Base-by-base conservation (phyloP, 441 rosid species). In the Eutrema salsugineum region DNA sequence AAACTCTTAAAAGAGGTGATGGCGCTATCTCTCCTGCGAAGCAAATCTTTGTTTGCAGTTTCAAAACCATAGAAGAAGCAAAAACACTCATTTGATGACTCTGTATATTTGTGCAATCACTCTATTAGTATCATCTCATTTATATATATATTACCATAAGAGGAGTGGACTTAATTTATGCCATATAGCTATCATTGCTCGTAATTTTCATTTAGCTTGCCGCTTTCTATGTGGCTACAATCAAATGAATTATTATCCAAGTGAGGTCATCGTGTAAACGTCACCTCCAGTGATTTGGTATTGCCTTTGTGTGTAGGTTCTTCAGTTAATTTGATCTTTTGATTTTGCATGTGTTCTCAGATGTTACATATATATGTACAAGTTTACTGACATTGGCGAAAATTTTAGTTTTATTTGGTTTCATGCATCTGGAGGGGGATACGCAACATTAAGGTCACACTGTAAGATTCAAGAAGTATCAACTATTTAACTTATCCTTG, bases 11-110 rank as follows among this genome's bases (percentile, higher is more conserved):
- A 36, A 65, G 55, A 62, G 24, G 44, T 64, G 84, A 77, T 83
- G 85, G 84, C 75, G 79, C 68, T 87, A 82, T 86, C 77, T 75
- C 88, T 72, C 90, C 84, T 82, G 90, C 85, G 76, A 42, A 70
- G 79, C 77, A 70, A 66, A 82, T 77, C 80, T 86, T 61, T 40
- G 8, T 42, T 61, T 47, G 47, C 77, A 66, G 59, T 57, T 39
- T 38, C 7, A 11, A 30, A 57, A 39, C 66, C 72, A 73, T 11
- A 38, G 60, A 57, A 49, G 53, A 65, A 65, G 71, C 54, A 56
- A 71, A 36, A 66, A 56, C 46, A 46, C 22, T 55, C 22, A 6
- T 32, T 36, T 55, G 32, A 19, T 38, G 71, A 19, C 17, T 65
- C 4, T 56, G 28, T 61, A 50, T 70, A 10, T n/a, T 4, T 56